Evolutionary conservation across 345 rosid genomes (phyloP), one percentile per base, ranked within the genome.

Genomic region (Aethionema arabicum): DNA sequence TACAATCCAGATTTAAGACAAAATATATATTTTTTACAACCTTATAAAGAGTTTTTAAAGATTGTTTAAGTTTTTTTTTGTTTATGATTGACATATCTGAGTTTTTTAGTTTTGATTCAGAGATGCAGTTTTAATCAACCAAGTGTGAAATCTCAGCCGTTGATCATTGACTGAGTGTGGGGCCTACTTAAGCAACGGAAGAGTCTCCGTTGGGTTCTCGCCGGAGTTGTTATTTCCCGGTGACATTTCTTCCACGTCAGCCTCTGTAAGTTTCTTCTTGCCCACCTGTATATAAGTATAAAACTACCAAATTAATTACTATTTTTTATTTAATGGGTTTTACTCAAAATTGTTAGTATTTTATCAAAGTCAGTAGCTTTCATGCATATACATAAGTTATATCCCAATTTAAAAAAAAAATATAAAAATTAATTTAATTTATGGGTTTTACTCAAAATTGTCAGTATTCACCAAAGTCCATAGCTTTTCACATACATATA

Each of bases 211-310:
- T 61, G 11, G 36, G 5, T 36, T 48, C 6, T 61, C 4, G 29
- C 29, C 29, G 36, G 49, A 61, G 44, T 8, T 37, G 11, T 40
- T 38, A 47, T 54, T 31, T 61, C 5, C 67, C 45, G 11, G 4
- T 52, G 59, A 7, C 12, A 7, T 41, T 52, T 33, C 27, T 40
- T 38, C 15, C 16, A 14, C 33, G 16, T 32, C 51, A 14, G 51
- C 16, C 21, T 15, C 72, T 51, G 7, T 5, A 32, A n/a, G 30
- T 42, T 4, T 54, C 50, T 7, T 32, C 55, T 46, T 43, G 35
- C 13, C 37, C 15, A 59, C 37, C 63, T 69, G 68, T 69, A n/a
- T n/a, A n/a, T n/a, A 69, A 69, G 67, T 21, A 21, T 21, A 21
- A 21, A 21, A 2, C 2, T 1, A 21, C 27, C 27, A 21, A n/a